Evolutionary conservation across 352 stramenopile species (phyloP).

Genomic region (Saprolegnia parasitica): DNA sequence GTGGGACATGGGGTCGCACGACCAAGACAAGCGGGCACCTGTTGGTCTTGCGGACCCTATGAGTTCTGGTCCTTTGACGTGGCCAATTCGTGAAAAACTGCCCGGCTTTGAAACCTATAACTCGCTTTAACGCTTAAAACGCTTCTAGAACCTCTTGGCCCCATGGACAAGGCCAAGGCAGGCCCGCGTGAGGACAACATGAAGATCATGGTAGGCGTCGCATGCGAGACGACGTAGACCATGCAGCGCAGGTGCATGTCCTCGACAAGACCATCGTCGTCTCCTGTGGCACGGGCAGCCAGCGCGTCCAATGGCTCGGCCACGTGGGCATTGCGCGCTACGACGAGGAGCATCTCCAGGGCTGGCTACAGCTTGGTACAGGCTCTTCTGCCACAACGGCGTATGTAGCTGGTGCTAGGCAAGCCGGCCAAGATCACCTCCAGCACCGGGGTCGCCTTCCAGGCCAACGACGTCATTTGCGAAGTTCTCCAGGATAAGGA

Average conservation of each 20-base stretch:
- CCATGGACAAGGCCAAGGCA: neutral
- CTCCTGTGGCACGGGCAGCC: slow-evolving; percentile 63
- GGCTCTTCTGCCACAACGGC: slow-evolving; percentile 33
- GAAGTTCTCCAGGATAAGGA: slow-evolving; percentile 53
- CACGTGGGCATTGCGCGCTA: slow-evolving; percentile 67
- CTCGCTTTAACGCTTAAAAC: neutral
- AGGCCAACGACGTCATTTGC: slow-evolving; percentile 55
- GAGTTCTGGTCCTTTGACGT: neutral
- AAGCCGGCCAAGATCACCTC: slow-evolving; percentile 29
- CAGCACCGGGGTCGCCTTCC: slow-evolving; percentile 32
- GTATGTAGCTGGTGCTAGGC: slow-evolving; percentile 45
- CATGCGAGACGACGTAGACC: neutral
- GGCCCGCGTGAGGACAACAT: slow-evolving; percentile 13
- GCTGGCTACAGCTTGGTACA: slow-evolving; percentile 48
- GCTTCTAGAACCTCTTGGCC: neutral
- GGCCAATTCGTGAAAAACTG: neutral
- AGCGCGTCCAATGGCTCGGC: slow-evolving; percentile 66
- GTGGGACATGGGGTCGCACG: too few species aligned
- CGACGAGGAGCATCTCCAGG: slow-evolving; percentile 41
- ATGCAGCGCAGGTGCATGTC: slow-evolving; percentile 39
- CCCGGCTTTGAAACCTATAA: neutral
- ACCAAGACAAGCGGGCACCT: too few species aligned
- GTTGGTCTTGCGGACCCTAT: too few species aligned
- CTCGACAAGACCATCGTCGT: slow-evolving; percentile 67
- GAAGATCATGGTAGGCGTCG: slow-evolving; percentile 25